These are phyloP conservation scores for Brassica cretica DNA, from an alignment of 345 rosid genomes.

Conservation along the genomic window DNA sequence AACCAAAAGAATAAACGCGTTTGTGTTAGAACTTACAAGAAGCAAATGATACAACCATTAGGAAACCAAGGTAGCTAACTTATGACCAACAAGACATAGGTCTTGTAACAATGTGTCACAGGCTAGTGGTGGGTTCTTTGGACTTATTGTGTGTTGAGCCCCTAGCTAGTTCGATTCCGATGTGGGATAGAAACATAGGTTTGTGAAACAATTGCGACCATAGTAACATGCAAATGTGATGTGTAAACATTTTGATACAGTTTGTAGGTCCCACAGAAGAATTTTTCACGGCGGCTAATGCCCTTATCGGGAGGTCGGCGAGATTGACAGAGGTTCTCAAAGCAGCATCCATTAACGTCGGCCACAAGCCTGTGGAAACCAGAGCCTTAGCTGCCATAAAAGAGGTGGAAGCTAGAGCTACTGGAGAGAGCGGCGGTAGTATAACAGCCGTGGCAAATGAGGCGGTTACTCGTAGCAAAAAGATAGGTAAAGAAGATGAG, in stretches of 20 bases:
- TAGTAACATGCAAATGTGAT: neutral
- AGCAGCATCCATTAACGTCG: constrained; percentile 34
- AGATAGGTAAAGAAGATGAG: neutral
- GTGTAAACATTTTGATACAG: neutral
- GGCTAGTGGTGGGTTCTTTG: neutral
- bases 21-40: neutral
- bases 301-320: constrained; percentile 37
- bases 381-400: constrained; percentile 36
- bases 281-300: constrained; percentile 26
- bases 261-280: constrained; percentile 24
- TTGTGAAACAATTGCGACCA: neutral
- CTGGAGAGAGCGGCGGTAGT: constrained; percentile 9
- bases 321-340: constrained; percentile 36
- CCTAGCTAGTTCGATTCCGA: neutral
- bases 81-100: neutral
- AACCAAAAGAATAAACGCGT: neutral
- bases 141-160: neutral
- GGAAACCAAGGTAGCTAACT: neutral
- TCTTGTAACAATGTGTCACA: neutral
- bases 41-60: neutral
- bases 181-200: neutral
- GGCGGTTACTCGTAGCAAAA: constrained; percentile 28
- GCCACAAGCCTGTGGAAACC: constrained; percentile 32
- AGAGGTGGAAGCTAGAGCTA: constrained; percentile 30
- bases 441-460: constrained; percentile 11